phyloP scores from a whole-genome alignment of 768 basidiomycete species.

The Russula griseocarnosa region DNA sequence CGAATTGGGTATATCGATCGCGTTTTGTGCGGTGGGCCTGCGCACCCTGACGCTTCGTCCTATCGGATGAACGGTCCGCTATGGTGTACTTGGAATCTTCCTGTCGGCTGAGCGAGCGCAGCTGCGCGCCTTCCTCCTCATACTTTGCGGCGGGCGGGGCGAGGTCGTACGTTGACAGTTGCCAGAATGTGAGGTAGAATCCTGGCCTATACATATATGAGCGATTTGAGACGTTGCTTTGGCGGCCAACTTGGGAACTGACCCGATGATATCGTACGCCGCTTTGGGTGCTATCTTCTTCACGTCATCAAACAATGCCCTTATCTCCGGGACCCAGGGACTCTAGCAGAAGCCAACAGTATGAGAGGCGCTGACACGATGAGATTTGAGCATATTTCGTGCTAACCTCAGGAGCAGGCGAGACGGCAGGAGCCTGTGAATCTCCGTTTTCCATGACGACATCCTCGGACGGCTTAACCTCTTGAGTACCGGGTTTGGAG shows the following conservation, averaged over 20 bases:
- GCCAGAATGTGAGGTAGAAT: conserved; percentile 97
- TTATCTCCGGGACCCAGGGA: conserved; percentile 78
- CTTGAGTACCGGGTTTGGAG: conserved; percentile 13
- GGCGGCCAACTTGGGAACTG: conserved; percentile 33
- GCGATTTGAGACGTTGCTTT: conserved; percentile 5
- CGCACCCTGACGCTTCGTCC: conserved; percentile 54
- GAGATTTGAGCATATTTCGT: background rate
- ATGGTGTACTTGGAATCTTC: conserved; percentile 59
- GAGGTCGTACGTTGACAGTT: conserved; percentile 87
- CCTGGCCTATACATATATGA: conserved; percentile 54
- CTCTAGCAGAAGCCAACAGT: conserved; percentile 39
- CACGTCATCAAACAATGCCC: conserved; percentile 70
- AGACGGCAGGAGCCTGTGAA: conserved; percentile 20
- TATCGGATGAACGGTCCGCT: conserved; percentile 71
- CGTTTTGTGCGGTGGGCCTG: conserved; percentile 55
- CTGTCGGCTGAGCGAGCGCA: conserved; percentile 59
- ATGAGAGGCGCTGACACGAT: background rate
- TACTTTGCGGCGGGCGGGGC: conserved; percentile 73
- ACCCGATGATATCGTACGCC: conserved; percentile 69
- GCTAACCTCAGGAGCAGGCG: conserved; percentile 20
- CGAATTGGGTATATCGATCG: conserved; percentile 61
- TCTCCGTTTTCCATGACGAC: conserved; percentile 52
- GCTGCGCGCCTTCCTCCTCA: conserved; percentile 64
- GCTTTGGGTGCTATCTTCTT: conserved; percentile 64
- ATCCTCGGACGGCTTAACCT: conserved; percentile 36